phyloP scores from a whole-genome alignment of 2,329 filamentous ascomycete genomes.

The Exophiala alcalophila region DNA sequence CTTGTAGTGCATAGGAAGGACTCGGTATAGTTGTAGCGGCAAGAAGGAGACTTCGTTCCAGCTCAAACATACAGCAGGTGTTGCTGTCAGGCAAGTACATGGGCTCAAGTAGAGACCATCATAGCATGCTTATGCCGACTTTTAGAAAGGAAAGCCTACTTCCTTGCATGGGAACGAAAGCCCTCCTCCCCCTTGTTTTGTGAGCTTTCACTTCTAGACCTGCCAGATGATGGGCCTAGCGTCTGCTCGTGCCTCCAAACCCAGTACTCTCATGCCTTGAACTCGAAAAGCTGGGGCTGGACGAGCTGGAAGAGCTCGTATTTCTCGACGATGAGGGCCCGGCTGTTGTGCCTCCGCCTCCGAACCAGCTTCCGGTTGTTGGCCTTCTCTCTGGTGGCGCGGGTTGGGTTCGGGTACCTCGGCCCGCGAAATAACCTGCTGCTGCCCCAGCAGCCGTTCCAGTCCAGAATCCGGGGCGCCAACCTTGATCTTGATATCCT shows the following conservation, averaged over 20 bases:
- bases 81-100: no score
- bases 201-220: no score
- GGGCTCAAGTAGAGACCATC: no score
- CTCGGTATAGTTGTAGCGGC: no score
- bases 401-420: slow-evolving; percentile 29
- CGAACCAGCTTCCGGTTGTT: slow-evolving; percentile 18
- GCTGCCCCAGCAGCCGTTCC: slow-evolving; percentile 43
- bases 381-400: slow-evolving; percentile 18
- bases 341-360: slow-evolving; percentile 36
- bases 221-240: no score
- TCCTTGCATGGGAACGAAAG: no score
- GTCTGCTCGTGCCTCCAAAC: slow-evolving; percentile 46
- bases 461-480: slow-evolving; percentile 49
- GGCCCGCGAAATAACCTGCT: slow-evolving; percentile 43
- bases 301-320: slow-evolving; percentile 23
- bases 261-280: slow-evolving; percentile 42
- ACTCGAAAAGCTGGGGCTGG: slow-evolving; percentile 31
- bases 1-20: no score
- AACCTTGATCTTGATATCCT: slow-evolving; percentile 32
- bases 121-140: no score
- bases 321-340: slow-evolving; percentile 25
- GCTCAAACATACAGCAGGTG: no score
- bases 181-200: no score
- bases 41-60: no score
- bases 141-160: no score